Base-by-base conservation (phyloP, 352 stramenopile genomes). In the Lagenidium giganteum region DNA sequence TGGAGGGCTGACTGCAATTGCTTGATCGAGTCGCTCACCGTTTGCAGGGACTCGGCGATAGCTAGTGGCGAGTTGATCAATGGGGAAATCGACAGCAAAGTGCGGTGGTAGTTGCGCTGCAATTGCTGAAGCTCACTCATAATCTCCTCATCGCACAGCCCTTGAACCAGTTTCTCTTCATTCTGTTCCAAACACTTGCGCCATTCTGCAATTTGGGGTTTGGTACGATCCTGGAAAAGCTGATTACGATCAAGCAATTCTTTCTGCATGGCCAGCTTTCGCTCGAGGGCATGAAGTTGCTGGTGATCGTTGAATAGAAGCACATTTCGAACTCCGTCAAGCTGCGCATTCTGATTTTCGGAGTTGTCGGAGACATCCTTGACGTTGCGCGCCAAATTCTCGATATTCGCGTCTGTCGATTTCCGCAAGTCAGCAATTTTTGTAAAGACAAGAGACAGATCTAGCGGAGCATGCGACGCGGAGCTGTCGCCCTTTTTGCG, bases 391-490 rank as follows among this genome's bases (percentile, higher is more conserved):
- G 83, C 67, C 20, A 88, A 56, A 11, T 66, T 60, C 14, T 68
- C 73, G 6, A 88, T 45, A 2, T 74, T 81, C 2, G 67, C 67
- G 48, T 86, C 69, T 4, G 74, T 87, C 7, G 67, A 58, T 14
- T 75, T 64, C 0, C 74, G 69, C 43, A 92, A 41, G 25, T 89
- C 79, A 0, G 76, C 65, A 40, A 89, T 78, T 39, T 87, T 89
- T 14, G 76, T 80, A 42, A 92, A 92, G 31, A 92, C 76, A 16
- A 92, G 55, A 31, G 79, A 92, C 21, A 92, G 46, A 62, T 89
- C 76, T 1, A 87, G 59, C 38, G 79, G 68, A 1, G 43, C 27
- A 3, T 35, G 28, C 47, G 45, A 16, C 54, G 45, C 33, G 54
- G n/a, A n/a, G n/a, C n/a, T n/a, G n/a, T n/a, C n/a, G n/a, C n/a